These are phyloP conservation scores for Ananas comosus DNA, from an alignment of 176 grass and related monocot genomes.

Conservation along the genomic window DNA sequence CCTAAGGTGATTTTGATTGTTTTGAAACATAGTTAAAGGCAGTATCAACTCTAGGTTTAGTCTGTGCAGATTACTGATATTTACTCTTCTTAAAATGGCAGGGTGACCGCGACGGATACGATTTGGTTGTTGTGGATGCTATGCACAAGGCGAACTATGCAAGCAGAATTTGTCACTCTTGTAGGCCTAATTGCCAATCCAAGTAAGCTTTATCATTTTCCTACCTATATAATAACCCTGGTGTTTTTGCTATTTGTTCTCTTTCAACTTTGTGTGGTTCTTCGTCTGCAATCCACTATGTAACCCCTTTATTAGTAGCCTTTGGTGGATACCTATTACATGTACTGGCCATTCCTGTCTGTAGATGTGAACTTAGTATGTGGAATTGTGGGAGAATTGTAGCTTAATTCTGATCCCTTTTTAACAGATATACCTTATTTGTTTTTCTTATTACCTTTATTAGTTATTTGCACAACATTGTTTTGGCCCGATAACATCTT, in stretches of 20 bases:
- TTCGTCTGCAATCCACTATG: no score
- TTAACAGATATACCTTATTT: not conserved
- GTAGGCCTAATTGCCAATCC: slow-evolving; percentile 95
- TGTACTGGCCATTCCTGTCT: not conserved
- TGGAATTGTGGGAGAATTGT: not conserved
- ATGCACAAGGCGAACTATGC: slow-evolving; percentile 99
- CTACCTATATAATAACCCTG: not conserved
- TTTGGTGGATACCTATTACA: not conserved
- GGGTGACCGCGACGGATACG: slow-evolving; percentile 95
- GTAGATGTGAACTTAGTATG: not conserved
- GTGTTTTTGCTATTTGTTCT: no score
- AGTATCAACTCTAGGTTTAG: not conserved
- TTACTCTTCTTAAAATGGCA: slow-evolving; percentile 35
- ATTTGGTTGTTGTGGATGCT: slow-evolving; percentile 96
- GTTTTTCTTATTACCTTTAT: not conserved
- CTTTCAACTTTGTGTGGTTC: no score
- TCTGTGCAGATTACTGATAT: slow-evolving; percentile 24
- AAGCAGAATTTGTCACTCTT: slow-evolving; percentile 96
- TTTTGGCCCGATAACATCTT: no score
- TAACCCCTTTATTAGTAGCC: no score
- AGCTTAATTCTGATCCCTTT: not conserved
- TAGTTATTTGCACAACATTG: no score
- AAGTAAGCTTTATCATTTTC: slow-evolving; percentile 48
- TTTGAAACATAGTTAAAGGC: not conserved
- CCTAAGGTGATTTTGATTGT: slow-evolving; percentile 56